Evolutionary conservation across 352 stramenopile genomes (phyloP), one percentile per base, ranked within the genome.

Genomic region (Blastocystis sp.): DNA sequence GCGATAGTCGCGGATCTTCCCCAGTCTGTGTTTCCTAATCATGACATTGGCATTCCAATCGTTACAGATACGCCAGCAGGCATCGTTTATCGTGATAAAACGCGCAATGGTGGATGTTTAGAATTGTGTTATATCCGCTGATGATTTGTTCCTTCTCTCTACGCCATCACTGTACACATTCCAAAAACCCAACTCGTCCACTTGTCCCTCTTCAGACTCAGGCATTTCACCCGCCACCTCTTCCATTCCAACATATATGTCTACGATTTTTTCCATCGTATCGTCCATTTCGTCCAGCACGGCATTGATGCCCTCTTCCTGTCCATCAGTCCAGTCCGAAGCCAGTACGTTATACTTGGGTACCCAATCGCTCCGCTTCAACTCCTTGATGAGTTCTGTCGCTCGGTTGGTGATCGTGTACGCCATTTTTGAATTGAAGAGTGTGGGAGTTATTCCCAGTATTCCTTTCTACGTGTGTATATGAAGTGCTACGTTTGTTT

Each of bases 31-130:
- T 9, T 81, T 81, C 48, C 71, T 81, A 64, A 3, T n/a, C 10
- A 65, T 38, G 24, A 34, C 64, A 34, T 4, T 10, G 52, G 1
- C 17, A 54, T 2, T 34, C 17, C 17, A 81, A 66, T 21, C 11
- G 17, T 10, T 81, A 81, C 71, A 81, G 34, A 81, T 81, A 81
- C 28, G 71, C 71, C 38, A 63, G 54, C 28, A 81, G 24, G 28
- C 71, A 81, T 64, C 71, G 71, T 64, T 81, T 81, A 38, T 64
- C 42, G 48, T 81, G 52, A 64, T 81, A 81, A 54, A 81, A 60
- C 28, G 71, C 54, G 42, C 71, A 57, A 42, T 81, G 71, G 40
- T 81, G 43, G 11, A 81, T 45, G 24, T 81, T 81, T n/a, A 81
- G 17, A n/a, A 81, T 81, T 9, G 59, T 60, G 24, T 60, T 81